phyloP scores from a whole-genome alignment of 768 basidiomycete species.

The Coprinopsis strossmayeri region DNA sequence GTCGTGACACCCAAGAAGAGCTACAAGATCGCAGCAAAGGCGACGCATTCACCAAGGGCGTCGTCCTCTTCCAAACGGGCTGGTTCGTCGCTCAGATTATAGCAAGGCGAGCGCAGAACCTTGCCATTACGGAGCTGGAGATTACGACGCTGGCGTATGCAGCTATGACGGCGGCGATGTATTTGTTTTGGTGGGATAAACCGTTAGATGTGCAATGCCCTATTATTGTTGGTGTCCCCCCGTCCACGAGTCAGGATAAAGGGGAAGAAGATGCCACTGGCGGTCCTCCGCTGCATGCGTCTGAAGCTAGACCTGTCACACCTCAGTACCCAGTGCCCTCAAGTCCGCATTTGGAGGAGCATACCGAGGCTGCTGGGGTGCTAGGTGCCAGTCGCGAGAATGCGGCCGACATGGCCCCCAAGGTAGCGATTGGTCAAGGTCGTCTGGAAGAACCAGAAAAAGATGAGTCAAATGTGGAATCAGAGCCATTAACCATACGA shows the following conservation, averaged over 20 bases:
- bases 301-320: not conserved
- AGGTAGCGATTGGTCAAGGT: too few species aligned
- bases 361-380: too few species aligned
- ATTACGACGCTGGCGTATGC: conserved; percentile 14
- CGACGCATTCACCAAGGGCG: conserved; percentile 11
- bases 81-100: conserved; percentile 13
- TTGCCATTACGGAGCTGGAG: conserved; percentile 15
- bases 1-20: conserved; percentile 11
- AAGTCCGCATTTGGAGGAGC: too few species aligned
- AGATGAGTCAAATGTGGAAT: too few species aligned
- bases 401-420: too few species aligned
- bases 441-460: too few species aligned
- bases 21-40: conserved; percentile 15
- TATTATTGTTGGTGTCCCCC: conserved; percentile 2
- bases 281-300: not conserved
- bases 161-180: conserved; percentile 10
- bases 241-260: not conserved
- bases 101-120: conserved; percentile 2
- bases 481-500: too few species aligned
- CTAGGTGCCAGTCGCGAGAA: too few species aligned
- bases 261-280: not conserved
- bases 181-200: conserved; percentile 17
- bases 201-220: conserved; percentile 14
- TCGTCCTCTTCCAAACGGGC: conserved; percentile 6
- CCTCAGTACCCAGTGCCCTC: too few species aligned